A percentile compares a stretch with the other conserved stretches of the same genome.
Conservation (phyloP, 1,284 basidiomycete genomes). For the Trichosporon asahii region DNA sequence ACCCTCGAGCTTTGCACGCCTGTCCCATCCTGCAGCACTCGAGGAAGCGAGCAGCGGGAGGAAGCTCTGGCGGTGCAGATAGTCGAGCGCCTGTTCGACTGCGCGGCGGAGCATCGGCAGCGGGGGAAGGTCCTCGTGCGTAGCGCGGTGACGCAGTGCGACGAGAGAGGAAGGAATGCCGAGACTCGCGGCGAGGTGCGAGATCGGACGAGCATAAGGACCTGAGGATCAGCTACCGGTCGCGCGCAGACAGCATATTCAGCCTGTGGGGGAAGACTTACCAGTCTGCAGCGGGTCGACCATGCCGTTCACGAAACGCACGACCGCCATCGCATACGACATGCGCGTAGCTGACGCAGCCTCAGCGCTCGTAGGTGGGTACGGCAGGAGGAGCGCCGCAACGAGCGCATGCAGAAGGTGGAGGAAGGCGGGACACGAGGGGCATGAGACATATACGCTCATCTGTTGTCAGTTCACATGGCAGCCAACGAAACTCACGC, state of each 20-base stretch:
- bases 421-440: slow-evolving; percentile 67
- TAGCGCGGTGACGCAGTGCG: slow-evolving; percentile 90
- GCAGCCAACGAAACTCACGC: slow-evolving; percentile 57
- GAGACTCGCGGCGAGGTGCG: slow-evolving; percentile 78
- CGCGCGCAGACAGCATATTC: no score
- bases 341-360: slow-evolving; percentile 57
- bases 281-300: slow-evolving; percentile 91
- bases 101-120: slow-evolving; percentile 74
- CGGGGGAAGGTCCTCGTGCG: slow-evolving; percentile 91
- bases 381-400: slow-evolving; percentile 59
- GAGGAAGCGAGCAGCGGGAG: slow-evolving; percentile 65
- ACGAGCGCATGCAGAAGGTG: slow-evolving; percentile 61
- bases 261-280: slow-evolving; percentile 36
- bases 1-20: slow-evolving; percentile 56
- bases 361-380: slow-evolving; percentile 58
- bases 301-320: slow-evolving; percentile 87
- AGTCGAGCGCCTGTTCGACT: slow-evolving; percentile 61
- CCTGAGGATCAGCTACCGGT: slow-evolving; percentile 24
- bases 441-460: slow-evolving; percentile 66
- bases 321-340: slow-evolving; percentile 64
- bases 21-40: slow-evolving; percentile 47
- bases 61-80: slow-evolving; percentile 68
- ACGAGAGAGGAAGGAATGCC: slow-evolving; percentile 85
- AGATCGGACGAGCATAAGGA: slow-evolving; percentile 79
- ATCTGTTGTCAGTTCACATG: slow-evolving; percentile 52